Evolutionary conservation across 495 filamentous ascomycete genomes (phyloP), one percentile per base, ranked within the genome.

Genomic region (Cercophora newfieldiana): DNA sequence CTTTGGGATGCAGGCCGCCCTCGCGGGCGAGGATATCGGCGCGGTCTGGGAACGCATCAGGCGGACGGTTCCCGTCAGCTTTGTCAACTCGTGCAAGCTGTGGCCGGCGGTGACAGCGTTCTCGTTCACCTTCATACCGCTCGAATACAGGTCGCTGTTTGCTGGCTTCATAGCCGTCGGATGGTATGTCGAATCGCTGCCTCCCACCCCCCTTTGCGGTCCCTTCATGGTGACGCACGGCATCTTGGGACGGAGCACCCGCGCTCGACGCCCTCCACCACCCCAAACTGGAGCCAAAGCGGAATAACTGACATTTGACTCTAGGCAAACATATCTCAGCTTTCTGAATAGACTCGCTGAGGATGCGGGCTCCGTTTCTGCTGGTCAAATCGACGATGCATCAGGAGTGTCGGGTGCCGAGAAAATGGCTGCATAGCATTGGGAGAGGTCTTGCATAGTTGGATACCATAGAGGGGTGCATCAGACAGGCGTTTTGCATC

Each of bases 61-160:
- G 72, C 78, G 87, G 63, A 94, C 93, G 2, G 88, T 97, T 10
- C 93, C 93, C 7, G 80, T 83, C 33, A 92, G 89, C 72, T 87
- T 89, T 63, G 71, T 86, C 69, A 97, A 97, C 72, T 89, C 88
- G 58, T 88, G 87, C 70, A 96, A 97, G 81, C 78, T 97, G 16
- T 97, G 94, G 94, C 94, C 94, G 0, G 88, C 87, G 1, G 92
- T 97, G 26, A 95, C 89, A 3, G 92, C 92, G 1, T 88, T 97
- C 75, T 94, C 83, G 75, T 96, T 97, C 71, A 89, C 91, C 58
- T 94, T 92, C 71, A 80, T 97, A 19, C 86, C 87, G 28, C 77
- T 92, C 24, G 86, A 93, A 74, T 94, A 90, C 72, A 82, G 94
- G 57, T 89, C 86, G 59, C 80, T 97, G 8, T 93, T 97, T 74